These are phyloP conservation scores for Diplodia mutila DNA, from an alignment of 2,329 filamentous ascomycete species.

Conservation along the genomic window DNA sequence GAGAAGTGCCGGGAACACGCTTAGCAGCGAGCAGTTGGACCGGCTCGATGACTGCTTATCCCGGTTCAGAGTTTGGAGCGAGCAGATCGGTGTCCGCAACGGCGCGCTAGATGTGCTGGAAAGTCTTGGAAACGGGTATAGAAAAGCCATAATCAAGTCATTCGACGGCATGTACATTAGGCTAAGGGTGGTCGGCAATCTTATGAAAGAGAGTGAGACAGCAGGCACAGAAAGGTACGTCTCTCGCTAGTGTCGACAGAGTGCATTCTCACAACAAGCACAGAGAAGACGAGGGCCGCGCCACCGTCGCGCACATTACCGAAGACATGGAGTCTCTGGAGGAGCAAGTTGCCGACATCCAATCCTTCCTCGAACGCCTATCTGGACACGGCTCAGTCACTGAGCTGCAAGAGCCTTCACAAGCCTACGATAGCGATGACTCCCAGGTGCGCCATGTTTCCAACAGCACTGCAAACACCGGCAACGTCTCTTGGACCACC, in stretches of 20 bases:
- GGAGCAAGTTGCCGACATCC: not conserved
- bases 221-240: not conserved
- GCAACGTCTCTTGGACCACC: not conserved
- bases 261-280: not conserved
- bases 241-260: too few relatives aligned
- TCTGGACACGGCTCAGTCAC: not conserved
- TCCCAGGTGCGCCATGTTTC: not conserved
- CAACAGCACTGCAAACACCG: not conserved
- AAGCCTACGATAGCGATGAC: not conserved
- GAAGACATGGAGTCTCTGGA: not conserved
- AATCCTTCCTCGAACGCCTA: not conserved
- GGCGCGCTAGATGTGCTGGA: not conserved
- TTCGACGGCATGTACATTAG: slow-evolving; percentile 2
- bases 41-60: not conserved
- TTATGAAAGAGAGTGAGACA: not conserved
- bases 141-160: not conserved
- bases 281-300: not conserved
- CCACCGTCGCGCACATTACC: not conserved
- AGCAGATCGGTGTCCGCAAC: not conserved
- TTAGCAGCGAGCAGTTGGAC: not conserved
- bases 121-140: not conserved
- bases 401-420: not conserved
- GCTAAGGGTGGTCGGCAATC: not conserved
- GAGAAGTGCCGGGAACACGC: not conserved
- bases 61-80: not conserved